Conservation (phyloP, 371 early-diverging fungal species). For the Syncephalastrum sp. region DNA sequence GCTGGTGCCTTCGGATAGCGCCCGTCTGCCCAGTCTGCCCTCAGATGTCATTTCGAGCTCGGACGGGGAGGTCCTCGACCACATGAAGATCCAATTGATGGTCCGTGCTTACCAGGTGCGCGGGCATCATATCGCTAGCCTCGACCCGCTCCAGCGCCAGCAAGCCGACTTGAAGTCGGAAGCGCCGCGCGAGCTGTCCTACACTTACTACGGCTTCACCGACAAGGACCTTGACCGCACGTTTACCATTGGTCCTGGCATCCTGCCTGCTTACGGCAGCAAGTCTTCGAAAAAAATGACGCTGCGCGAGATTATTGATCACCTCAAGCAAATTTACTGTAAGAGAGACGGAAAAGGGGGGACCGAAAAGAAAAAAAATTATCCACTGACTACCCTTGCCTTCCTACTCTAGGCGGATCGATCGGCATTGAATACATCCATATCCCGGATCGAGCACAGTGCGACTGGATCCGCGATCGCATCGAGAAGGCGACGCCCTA, state of each 20-base stretch:
- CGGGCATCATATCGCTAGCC: constrained; percentile 92
- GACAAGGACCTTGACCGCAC: constrained; percentile 89
- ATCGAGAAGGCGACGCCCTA: constrained; percentile 89
- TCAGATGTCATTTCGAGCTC: constrained; percentile 40
- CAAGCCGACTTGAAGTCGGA: constrained; percentile 56
- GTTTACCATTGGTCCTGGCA: constrained; percentile 93
- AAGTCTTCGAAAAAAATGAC: constrained; percentile 67
- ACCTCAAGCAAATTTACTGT: constrained; percentile 87
- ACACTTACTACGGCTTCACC: constrained; percentile 90
- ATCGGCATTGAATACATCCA: constrained; percentile 98
- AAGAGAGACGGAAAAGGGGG: constrained; percentile 24
- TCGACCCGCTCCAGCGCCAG: constrained; percentile 91
- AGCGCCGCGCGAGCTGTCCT: constrained; percentile 87
- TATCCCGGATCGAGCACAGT: constrained; percentile 92
- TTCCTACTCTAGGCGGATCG: constrained; percentile 59
- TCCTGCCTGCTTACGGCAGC: constrained; percentile 83
- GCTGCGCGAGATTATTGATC: constrained; percentile 86
- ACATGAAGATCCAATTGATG: constrained; percentile 95
- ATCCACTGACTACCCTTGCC: too few relatives aligned
- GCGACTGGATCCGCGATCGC: constrained; percentile 94
- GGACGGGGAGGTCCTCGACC: constrained; percentile 72
- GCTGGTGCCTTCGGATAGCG: constrained; percentile 68
- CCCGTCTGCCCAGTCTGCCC: constrained; percentile 65
- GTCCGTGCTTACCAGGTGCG: constrained; percentile 94
- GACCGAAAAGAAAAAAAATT: background rate